Evolutionary conservation across 208 protist genomes (phyloP).

Genomic region (Trypanosoma theileri): DNA sequence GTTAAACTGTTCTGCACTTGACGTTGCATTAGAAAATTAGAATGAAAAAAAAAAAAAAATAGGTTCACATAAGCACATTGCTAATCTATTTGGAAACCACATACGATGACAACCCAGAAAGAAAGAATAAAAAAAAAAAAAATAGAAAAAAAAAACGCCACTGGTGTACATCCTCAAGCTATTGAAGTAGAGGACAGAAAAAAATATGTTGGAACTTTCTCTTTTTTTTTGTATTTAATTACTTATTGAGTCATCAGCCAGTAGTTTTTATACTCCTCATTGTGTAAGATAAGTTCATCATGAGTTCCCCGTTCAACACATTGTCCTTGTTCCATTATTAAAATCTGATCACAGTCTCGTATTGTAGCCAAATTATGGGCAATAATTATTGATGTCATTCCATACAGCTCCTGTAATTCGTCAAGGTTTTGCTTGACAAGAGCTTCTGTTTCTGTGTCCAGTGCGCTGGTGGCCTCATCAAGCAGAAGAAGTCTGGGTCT

Average conservation of each 20-base stretch:
- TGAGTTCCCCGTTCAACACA: constrained; percentile 43
- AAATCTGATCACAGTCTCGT: constrained; percentile 62
- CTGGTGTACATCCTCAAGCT: background rate
- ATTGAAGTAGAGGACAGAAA: background rate
- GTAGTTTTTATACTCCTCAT: constrained; percentile 31
- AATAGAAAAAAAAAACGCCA: constrained; percentile 11
- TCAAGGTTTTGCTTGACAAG: constrained; percentile 31
- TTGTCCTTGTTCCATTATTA: constrained; percentile 51
- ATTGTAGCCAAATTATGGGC: constrained; percentile 76
- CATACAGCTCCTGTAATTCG: constrained; percentile 13
- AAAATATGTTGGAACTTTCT: background rate
- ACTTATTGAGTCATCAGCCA: constrained; percentile 30
- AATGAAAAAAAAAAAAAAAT: too few relatives aligned
- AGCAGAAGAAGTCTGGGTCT: constrained; percentile 53
- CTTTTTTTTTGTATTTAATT: background rate
- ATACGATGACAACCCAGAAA: background rate
- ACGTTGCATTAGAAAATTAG: too few relatives aligned
- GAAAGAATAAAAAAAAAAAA: background rate
- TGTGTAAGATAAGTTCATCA: constrained; percentile 37
- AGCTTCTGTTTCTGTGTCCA: constrained; percentile 53
- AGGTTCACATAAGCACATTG: too few relatives aligned
- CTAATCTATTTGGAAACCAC: too few relatives aligned
- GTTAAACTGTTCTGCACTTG: too few relatives aligned
- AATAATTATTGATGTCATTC: constrained; percentile 62
- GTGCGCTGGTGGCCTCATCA: constrained; percentile 61